Evolutionary conservation across 331 rosid genomes (phyloP).

Genomic region (Quercus phellos): DNA sequence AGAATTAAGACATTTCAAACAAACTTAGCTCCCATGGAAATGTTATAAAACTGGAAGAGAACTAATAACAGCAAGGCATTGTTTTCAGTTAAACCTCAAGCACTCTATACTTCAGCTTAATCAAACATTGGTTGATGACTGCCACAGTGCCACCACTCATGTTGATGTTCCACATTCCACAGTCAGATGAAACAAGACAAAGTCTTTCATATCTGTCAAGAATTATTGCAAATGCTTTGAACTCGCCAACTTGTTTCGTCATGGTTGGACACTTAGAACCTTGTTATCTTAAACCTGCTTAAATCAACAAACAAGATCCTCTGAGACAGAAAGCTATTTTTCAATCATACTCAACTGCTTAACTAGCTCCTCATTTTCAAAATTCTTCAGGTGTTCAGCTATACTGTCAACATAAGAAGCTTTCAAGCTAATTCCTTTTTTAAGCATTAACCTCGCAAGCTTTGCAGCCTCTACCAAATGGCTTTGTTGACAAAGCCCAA

Average conservation of each 20-base stretch:
- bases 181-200: too few relatives aligned
- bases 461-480: conserved; percentile 48
- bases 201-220: not conserved
- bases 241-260: not conserved
- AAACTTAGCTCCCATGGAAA: not conserved
- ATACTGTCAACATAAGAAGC: conserved; percentile 32
- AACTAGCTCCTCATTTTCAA: conserved; percentile 37
- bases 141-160: not conserved
- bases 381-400: conserved; percentile 30
- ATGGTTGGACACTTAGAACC: not conserved
- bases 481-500: conserved; percentile 51
- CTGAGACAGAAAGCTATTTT: not conserved
- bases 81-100: not conserved
- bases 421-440: conserved; percentile 43
- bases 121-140: not conserved
- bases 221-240: not conserved
- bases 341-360: conserved; percentile 19
- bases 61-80: not conserved
- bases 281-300: not conserved
- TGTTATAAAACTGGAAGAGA: not conserved
- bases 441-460: conserved; percentile 52
- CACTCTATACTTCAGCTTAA: not conserved
- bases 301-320: not conserved
- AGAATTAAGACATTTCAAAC: too few relatives aligned
- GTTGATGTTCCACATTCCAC: not conserved